These are phyloP conservation scores for Xylariales sp. DNA, from an alignment of 2,329 filamentous ascomycete genomes.

Conservation along the genomic window DNA sequence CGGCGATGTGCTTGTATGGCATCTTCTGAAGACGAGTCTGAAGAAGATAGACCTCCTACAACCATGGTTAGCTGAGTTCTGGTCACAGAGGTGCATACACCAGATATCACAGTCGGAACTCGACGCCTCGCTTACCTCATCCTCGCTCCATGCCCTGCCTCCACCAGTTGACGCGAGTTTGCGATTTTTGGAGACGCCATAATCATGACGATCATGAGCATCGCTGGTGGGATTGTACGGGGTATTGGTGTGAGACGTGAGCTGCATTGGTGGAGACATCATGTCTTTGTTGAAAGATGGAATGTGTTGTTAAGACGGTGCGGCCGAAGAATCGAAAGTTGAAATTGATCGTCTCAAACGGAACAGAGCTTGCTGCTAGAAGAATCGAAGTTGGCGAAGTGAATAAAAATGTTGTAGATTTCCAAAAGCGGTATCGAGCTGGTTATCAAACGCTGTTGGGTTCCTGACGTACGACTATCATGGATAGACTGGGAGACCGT, in stretches of 20 bases:
- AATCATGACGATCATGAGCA: conserved; percentile 52
- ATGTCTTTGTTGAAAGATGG: conserved; percentile 17
- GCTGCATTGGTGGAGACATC: conserved; percentile 49
- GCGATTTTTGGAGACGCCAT: conserved; percentile 59
- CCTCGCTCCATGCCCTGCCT: conserved; percentile 78
- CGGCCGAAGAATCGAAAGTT: conserved; percentile 31
- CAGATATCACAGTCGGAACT: background rate
- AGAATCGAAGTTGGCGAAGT: conserved; percentile 35
- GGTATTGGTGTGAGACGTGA: conserved; percentile 35
- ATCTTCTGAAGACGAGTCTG: conserved; percentile 83
- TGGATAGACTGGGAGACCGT: background rate
- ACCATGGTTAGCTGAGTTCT: conserved; percentile 11
- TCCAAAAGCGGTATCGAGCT: conserved; percentile 11
- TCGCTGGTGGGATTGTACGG: conserved; percentile 50
- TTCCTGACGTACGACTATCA: conserved; percentile 1
- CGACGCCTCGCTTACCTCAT: conserved; percentile 57
- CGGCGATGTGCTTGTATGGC: conserved; percentile 86
- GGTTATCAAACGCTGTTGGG: conserved; percentile 13
- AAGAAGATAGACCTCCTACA: conserved; percentile 74
- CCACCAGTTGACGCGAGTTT: conserved; percentile 68
- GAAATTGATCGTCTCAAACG: conserved; percentile 19
- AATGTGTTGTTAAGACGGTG: conserved; percentile 20
- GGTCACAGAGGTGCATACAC: background rate
- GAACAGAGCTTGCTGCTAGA: conserved; percentile 39
- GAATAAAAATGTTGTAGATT: conserved; percentile 8